Base-by-base conservation (phyloP, 345 rosid genomes). In the Salix suchowensis region DNA sequence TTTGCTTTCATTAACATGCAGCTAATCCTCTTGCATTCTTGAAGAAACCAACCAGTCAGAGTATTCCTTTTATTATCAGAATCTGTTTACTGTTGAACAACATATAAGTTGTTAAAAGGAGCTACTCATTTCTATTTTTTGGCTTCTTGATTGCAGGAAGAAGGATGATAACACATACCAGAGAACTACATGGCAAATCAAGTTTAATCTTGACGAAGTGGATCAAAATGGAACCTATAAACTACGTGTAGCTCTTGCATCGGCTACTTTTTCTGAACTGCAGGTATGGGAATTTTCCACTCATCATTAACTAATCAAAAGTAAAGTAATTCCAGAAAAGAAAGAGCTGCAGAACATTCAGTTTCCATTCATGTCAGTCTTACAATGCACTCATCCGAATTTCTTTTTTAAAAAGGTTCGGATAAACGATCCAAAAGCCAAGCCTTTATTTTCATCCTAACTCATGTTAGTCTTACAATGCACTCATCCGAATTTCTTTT, bases 151-250 rank as follows among this genome's bases (percentile, higher is more conserved):
- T 10, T 71, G 67, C 60, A 76, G 79, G 74, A 76, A 62, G 26
- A 69, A 76, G 21, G 69, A 21, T 61, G 74, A 69, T 16, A 44
- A 44, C 16, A 76, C 74, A 67, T 68, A 76, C 79, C 69, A 68
- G 61, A 70, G 79, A 76, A 76, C 62, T 7, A 76, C 79, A 44
- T 76, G 79, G 79, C 70, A 76, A 62, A 76, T 76, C 39, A 69
- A 76, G 46, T 76, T 76, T 40, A 46, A 34, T 24, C 65, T 77
- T 0, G 75, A 64, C 6, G 39, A 48, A 26, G 58, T 76, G 23
- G 69, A 71, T 48, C 52, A 16, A 18, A 66, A 67, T 15, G 66
- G 72, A 30, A 42, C 6, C 23, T 78, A 78, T 50, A 72, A 72
- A 67, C 62, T 78, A 60, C 76, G 81, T 1, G 58, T 78, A 3